A percentile compares a stretch with the other conserved stretches of the same genome.
These are phyloP conservation scores for Omphalotus olearius DNA, from an alignment of 1,284 basidiomycete genomes.

Conservation along the genomic window DNA sequence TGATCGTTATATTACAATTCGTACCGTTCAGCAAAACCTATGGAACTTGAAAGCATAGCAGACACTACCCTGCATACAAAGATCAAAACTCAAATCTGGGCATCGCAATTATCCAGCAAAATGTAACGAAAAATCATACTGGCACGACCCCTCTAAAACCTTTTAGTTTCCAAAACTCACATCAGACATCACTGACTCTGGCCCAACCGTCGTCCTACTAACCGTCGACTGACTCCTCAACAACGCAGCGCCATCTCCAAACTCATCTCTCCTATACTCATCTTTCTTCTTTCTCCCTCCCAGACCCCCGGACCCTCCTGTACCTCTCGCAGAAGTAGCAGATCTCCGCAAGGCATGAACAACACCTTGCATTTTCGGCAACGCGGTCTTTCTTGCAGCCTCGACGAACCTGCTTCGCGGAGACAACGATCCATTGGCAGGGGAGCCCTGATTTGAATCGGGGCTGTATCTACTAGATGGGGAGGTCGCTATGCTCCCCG, in stretches of 20 bases:
- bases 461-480: conserved; percentile 16
- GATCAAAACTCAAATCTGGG: too few species aligned
- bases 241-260: neutral
- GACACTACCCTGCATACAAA: too few species aligned
- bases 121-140: too few species aligned
- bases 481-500: conserved; percentile 36
- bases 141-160: neutral
- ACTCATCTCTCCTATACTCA: too few species aligned
- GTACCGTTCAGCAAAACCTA: too few species aligned
- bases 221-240: conserved; percentile 5
- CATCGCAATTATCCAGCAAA: too few species aligned
- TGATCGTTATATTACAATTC: too few species aligned
- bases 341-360: conserved; percentile 10
- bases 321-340: conserved; percentile 3
- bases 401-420: conserved; percentile 5
- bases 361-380: conserved; percentile 13
- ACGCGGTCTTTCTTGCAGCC: conserved; percentile 10
- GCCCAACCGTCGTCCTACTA: neutral
- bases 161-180: neutral
- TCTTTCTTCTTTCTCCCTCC: neutral
- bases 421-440: too few species aligned
- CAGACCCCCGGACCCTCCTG: neutral
- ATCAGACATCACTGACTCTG: neutral
- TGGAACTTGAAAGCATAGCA: too few species aligned
- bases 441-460: too few species aligned